These are phyloP conservation scores for Claviceps paspali DNA, from an alignment of 2,329 filamentous ascomycete genomes.

Conservation along the genomic window DNA sequence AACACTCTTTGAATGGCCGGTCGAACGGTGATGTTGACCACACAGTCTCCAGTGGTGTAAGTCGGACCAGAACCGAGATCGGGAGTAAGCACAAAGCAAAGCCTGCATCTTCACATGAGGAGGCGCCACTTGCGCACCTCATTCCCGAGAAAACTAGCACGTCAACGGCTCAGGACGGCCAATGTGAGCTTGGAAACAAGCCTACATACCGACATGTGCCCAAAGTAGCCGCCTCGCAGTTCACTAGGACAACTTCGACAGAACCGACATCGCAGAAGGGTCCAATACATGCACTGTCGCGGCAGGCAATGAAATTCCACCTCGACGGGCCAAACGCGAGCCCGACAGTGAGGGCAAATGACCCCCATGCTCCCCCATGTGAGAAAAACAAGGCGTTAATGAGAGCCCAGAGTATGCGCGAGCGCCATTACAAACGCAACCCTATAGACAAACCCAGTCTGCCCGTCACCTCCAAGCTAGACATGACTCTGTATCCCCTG, in stretches of 20 bases:
- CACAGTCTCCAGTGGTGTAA: not conserved
- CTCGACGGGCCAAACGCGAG: conserved; percentile 16
- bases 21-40: not conserved
- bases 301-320: conserved; percentile 26
- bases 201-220: conserved; percentile 34
- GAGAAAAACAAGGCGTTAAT: conserved; percentile 22
- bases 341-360: conserved; percentile 8
- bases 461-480: conserved; percentile 20
- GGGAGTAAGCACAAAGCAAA: not conserved
- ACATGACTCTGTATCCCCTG: conserved; percentile 10
- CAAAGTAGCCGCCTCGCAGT: conserved; percentile 37
- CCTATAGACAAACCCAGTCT: conserved; percentile 24
- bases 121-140: conserved; percentile 1
- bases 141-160: conserved; percentile 3
- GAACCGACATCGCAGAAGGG: conserved; percentile 22
- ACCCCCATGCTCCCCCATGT: conserved; percentile 16
- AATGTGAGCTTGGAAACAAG: conserved; percentile 6
- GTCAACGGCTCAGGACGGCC: conserved; percentile 7
- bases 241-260: conserved; percentile 36
- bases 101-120: not conserved
- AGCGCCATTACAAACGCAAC: conserved; percentile 24
- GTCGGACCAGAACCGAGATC: conserved; percentile 1
- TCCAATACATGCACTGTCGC: conserved; percentile 28
- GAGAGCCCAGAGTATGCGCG: conserved; percentile 23
- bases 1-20: not conserved